Conservation (phyloP, 2,329 filamentous ascomycete species). For the Penicillium thymicola region DNA sequence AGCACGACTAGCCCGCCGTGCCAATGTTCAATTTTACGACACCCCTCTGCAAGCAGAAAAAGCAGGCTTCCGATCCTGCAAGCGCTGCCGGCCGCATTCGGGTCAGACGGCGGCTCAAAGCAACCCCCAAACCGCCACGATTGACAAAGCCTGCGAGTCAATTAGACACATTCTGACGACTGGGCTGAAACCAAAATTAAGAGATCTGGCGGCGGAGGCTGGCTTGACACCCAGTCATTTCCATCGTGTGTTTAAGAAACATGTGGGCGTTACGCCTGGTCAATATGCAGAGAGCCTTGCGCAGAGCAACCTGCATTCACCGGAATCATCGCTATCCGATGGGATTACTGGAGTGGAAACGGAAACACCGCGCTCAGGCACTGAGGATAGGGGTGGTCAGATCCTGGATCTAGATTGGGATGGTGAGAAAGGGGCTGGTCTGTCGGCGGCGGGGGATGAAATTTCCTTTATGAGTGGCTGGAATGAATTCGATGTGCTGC, state of each 20-base stretch:
- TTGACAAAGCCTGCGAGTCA: conserved; percentile 32
- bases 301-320: conserved; percentile 2
- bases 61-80: conserved; percentile 55
- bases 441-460: conserved; percentile 2
- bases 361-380: conserved; percentile 9
- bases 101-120: conserved; percentile 23
- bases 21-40: conserved; percentile 55
- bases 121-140: conserved; percentile 32
- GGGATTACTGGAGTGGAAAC: conserved; percentile 11
- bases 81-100: conserved; percentile 50
- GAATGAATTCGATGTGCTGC: conserved; percentile 39
- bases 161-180: conserved; percentile 25
- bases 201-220: conserved; percentile 47
- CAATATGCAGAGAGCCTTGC: conserved; percentile 29
- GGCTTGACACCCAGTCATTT: conserved; percentile 53
- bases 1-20: conserved; percentile 56
- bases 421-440: conserved; percentile 12
- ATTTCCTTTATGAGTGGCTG: conserved; percentile 17
- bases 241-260: conserved; percentile 54
- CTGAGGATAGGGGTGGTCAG: conserved; percentile 1
- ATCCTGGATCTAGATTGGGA: conserved; percentile 14
- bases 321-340: conserved; percentile 3
- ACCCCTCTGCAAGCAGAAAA: conserved; percentile 46
- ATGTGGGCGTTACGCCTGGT: conserved; percentile 50
- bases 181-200: conserved; percentile 39